Base-by-base conservation (phyloP, 192 early-diverging fungal genomes). In the Backusella psychrophila region DNA sequence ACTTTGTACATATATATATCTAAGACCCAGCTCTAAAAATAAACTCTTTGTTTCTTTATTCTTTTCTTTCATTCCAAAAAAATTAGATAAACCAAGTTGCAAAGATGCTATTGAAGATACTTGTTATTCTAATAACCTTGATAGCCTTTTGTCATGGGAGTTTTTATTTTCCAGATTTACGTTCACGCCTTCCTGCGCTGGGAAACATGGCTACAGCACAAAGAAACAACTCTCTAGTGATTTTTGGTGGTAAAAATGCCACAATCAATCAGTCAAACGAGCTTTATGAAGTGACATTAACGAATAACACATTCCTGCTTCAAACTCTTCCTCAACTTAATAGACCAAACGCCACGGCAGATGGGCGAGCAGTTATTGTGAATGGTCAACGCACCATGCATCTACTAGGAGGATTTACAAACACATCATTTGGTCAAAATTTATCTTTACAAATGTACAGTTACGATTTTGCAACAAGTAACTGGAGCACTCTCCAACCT, bases 161-260 rank as follows among this genome's bases (percentile, higher is more conserved):
- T 26, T 63, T 63, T 63, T 63, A 63, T n/a, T 29, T 63, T 29
- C 56, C 56, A 63, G 7, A 29, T 63, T 8, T 26, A 29, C 23
- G 12, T 4, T 14, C 3, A 14, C 23, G 11, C 56, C 29, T 63
- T 63, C 56, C 56, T 26, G 4, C 26, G 26, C 26, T 63, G 26
- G 73, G 41, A 31, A 39, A 38, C 33, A 74, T 74, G 73, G 73
- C 65, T 21, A 66, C 73, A 23, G 56, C 65, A 26, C 46, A 71
- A 41, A 38, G 12, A 26, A 76, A 63, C 29, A 38, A 31, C 39
- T 35, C 41, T 44, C 63, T 63, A 38, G 69, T 71, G 33, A 71
- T 71, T 26, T 76, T 53, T 65, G 75, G 75, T 35, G 75, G 75
- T 39, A 56, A 65, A 63, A 74, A 65, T 39, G 38, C 59, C 38